Evolutionary conservation across 2,329 filamentous ascomycete genomes (phyloP).

Genomic region (Colletotrichum camelliae): DNA sequence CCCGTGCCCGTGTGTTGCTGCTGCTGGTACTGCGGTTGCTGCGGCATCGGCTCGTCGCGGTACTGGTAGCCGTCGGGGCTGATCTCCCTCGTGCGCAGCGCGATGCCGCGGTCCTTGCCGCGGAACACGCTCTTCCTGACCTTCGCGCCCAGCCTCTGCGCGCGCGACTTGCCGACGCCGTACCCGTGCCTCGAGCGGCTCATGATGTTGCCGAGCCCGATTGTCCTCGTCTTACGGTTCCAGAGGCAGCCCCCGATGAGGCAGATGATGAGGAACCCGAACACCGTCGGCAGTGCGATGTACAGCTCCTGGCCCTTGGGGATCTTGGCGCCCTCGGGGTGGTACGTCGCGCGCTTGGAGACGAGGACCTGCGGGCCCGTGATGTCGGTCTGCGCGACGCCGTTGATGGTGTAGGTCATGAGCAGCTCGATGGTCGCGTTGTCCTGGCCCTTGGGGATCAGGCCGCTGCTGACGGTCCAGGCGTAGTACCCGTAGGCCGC

Average conservation of each 20-base stretch:
- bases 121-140: conserved; percentile 33
- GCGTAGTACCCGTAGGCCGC: conserved; percentile 36
- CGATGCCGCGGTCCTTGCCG: conserved; percentile 44
- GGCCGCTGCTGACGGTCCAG: conserved; percentile 29
- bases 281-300: conserved; percentile 57
- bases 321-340: conserved; percentile 33
- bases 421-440: conserved; percentile 34
- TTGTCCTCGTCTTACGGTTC: conserved; percentile 56
- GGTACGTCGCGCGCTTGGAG: conserved; percentile 37
- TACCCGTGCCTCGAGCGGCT: conserved; percentile 50
- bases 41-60: conserved; percentile 36
- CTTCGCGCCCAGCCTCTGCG: conserved; percentile 35
- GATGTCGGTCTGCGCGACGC: conserved; percentile 37
- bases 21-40: not conserved
- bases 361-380: conserved; percentile 48
- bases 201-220: conserved; percentile 59
- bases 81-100: conserved; percentile 34
- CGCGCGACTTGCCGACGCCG: conserved; percentile 43
- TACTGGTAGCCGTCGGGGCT: conserved; percentile 32
- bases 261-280: conserved; percentile 52
- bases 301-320: conserved; percentile 48
- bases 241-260: conserved; percentile 60
- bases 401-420: conserved; percentile 36
- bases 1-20: not conserved
- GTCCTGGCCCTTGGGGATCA: conserved; percentile 20